Evolutionary conservation across 2,329 filamentous ascomycete species (phyloP).

Genomic region (Biscogniauxia marginata): DNA sequence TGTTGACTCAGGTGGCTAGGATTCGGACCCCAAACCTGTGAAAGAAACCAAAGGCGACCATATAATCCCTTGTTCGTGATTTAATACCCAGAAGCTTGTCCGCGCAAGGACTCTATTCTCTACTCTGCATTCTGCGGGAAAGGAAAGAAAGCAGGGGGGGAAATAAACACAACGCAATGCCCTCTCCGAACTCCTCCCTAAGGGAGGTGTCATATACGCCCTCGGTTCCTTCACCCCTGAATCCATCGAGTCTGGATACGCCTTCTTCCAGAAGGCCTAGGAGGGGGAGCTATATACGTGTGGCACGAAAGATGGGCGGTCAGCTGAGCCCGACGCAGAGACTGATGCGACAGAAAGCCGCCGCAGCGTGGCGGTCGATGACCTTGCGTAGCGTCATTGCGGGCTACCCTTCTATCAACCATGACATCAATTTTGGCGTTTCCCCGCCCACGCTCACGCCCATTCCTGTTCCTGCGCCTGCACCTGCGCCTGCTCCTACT

Average conservation of each 20-base stretch:
- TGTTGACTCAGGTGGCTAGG: not conserved
- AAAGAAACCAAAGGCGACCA: not conserved
- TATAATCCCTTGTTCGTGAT: not conserved
- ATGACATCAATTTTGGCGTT: not conserved
- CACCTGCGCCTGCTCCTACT: not conserved
- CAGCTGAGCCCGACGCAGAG: conserved; percentile 40
- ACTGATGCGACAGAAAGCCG: conserved; percentile 43
- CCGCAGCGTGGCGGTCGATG: conserved; percentile 39
- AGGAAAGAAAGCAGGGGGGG: not conserved
- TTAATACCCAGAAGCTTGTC: not conserved
- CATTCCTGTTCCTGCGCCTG: not conserved
- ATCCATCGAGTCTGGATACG: conserved; percentile 16
- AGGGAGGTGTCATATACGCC: conserved; percentile 16
- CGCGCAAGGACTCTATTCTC: not conserved
- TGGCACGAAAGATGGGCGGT: conserved; percentile 12
- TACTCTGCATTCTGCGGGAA: not conserved
- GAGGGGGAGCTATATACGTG: conserved; percentile 6
- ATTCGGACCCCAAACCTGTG: not conserved
- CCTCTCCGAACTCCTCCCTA: not conserved
- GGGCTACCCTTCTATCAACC: not conserved
- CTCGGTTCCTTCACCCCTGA: conserved; percentile 21
- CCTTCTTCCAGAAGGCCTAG: conserved; percentile 3
- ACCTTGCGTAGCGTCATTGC: conserved; percentile 21
- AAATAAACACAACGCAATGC: not conserved
- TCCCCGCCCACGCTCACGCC: too few relatives aligned